Conservation (phyloP, 495 filamentous ascomycete genomes). For the Penicillium argentinense region DNA sequence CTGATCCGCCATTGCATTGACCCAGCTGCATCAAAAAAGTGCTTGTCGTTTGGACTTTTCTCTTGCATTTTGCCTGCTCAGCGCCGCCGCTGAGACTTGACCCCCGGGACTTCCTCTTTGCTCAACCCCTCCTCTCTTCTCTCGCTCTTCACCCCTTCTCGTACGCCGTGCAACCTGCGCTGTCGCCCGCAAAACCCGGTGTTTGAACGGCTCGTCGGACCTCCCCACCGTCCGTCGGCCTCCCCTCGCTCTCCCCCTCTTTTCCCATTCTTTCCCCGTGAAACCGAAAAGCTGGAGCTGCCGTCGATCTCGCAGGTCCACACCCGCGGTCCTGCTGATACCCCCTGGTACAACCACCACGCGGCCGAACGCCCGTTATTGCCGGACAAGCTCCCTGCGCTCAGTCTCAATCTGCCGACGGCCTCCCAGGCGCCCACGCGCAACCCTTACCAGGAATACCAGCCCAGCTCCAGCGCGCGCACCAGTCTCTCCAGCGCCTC, state of each 20-base stretch:
- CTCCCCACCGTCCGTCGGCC: slow-evolving; percentile 24
- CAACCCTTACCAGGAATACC: slow-evolving; percentile 47
- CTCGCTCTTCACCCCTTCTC: not conserved
- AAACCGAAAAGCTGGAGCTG: slow-evolving; percentile 98
- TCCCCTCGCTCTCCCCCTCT: slow-evolving; percentile 15
- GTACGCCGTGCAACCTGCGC: slow-evolving; percentile 16
- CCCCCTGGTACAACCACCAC: slow-evolving; percentile 73
- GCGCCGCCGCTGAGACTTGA: too few species aligned
- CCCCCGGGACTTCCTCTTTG: not conserved
- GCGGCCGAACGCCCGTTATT: slow-evolving; percentile 66
- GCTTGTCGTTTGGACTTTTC: too few species aligned
- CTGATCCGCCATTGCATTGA: slow-evolving; percentile 18
- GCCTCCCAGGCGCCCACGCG: slow-evolving; percentile 53
- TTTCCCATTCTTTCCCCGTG: slow-evolving; percentile 43
- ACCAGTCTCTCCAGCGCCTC: slow-evolving; percentile 41
- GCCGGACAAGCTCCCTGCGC: slow-evolving; percentile 73
- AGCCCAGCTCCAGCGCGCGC: slow-evolving; percentile 32
- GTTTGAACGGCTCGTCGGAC: slow-evolving; percentile 28
- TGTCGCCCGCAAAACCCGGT: too few species aligned
- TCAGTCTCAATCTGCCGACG: slow-evolving; percentile 75
- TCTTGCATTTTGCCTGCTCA: not conserved
- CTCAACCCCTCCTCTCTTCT: not conserved
- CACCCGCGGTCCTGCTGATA: slow-evolving; percentile 81
- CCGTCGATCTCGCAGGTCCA: slow-evolving; percentile 89
- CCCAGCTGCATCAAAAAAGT: too few species aligned